Evolutionary conservation across 148 eudicot species (phyloP).

Genomic region (Arctostaphylos glauca): DNA sequence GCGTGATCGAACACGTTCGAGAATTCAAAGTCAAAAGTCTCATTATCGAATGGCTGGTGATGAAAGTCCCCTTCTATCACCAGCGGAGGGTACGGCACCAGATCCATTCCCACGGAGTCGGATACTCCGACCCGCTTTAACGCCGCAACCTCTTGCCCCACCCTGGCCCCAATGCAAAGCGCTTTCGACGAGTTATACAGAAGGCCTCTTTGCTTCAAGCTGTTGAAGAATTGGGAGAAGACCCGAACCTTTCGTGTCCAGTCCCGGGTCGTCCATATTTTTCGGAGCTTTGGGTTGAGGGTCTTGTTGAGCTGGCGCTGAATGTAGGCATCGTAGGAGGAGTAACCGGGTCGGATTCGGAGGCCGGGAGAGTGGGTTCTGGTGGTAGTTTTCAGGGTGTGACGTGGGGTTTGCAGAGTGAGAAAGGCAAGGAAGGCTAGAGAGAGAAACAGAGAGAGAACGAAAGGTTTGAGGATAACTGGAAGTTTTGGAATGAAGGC

Average conservation of each 20-base stretch:
- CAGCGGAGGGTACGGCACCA: constrained; percentile 80
- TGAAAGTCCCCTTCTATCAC: constrained; percentile 79
- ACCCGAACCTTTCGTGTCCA: constrained; percentile 79
- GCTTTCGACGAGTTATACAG: constrained; percentile 43
- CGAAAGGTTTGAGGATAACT: constrained; percentile 38
- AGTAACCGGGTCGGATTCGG: constrained; percentile 76
- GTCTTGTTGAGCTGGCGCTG: constrained; percentile 81
- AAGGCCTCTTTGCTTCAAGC: constrained; percentile 24
- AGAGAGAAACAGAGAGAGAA: constrained; percentile 39
- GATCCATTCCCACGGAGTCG: constrained; percentile 72
- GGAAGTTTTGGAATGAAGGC: constrained; percentile 14
- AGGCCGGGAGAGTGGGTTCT: constrained; percentile 25
- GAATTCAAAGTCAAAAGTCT: constrained; percentile 67
- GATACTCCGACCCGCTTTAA: constrained; percentile 56
- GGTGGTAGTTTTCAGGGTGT: neutral
- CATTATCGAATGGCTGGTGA: constrained; percentile 57
- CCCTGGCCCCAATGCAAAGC: constrained; percentile 76
- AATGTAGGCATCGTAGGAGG: constrained; percentile 70
- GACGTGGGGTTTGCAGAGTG: constrained; percentile 24
- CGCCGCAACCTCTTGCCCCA: constrained; percentile 90
- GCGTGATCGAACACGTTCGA: constrained; percentile 95
- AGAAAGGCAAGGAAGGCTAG: constrained; percentile 39
- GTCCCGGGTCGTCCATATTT: constrained; percentile 81
- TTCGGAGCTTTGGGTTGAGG: constrained; percentile 69
- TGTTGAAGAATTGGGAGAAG: constrained; percentile 54